These are phyloP conservation scores for Gliomastix tumulicola DNA, from an alignment of 2,329 filamentous ascomycete genomes.

Conservation along the genomic window DNA sequence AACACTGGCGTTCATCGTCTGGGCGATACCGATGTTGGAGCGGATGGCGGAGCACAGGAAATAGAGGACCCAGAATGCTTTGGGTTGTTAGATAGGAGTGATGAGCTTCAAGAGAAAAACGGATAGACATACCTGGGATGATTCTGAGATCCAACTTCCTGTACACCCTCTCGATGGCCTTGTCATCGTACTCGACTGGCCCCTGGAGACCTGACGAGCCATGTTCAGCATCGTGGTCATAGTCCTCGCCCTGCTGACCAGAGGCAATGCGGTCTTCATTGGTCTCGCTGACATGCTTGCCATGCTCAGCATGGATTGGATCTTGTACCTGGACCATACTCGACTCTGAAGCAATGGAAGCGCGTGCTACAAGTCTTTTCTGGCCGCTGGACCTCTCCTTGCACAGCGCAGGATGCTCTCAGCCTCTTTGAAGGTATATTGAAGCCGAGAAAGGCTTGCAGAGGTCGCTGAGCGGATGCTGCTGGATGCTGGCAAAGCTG, in stretches of 20 bases:
- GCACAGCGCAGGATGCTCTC: too few species aligned
- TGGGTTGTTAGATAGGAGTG: conserved; percentile 3
- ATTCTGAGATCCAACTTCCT: conserved; percentile 52
- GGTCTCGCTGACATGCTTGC: conserved; percentile 1
- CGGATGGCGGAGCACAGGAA: conserved; percentile 89
- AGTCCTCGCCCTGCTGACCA: conserved; percentile 20
- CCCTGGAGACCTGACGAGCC: too few species aligned
- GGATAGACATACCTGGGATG: conserved; percentile 49
- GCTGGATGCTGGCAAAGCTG: too few species aligned
- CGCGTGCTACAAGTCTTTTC: conserved; percentile 38
- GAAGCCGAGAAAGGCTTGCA: too few species aligned
- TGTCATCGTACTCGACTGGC: conserved; percentile 26
- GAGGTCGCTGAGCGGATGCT: too few species aligned
- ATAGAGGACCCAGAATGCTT: conserved; percentile 83
- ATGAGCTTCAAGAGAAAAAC: conserved; percentile 3
- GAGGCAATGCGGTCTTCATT: background rate
- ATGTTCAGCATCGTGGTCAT: too few species aligned
- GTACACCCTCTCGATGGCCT: background rate
- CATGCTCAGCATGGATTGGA: background rate
- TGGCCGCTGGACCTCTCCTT: conserved; percentile 10
- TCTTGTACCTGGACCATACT: conserved; percentile 5
- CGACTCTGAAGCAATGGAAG: conserved; percentile 33
- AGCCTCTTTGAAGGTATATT: too few species aligned
- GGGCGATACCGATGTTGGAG: conserved; percentile 87
- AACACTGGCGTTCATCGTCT: conserved; percentile 75